Conservation (phyloP, 495 filamentous ascomycete species). For the Podospora appendiculata region DNA sequence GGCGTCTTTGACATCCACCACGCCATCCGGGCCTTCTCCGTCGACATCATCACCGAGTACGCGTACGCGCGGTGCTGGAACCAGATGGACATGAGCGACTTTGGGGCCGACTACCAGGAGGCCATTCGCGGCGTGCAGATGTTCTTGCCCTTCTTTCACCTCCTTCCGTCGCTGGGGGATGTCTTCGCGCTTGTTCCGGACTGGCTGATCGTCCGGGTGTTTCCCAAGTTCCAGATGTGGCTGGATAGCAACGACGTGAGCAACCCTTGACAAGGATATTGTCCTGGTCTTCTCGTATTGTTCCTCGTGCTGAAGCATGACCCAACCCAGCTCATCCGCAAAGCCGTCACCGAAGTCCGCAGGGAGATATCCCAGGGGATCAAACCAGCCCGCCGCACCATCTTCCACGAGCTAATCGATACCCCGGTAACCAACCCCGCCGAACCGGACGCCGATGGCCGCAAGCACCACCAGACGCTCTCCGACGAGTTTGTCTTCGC, state of each 20-base stretch:
- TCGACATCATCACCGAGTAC: conserved; percentile 39
- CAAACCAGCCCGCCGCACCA: conserved; percentile 10
- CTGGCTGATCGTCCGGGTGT: conserved; percentile 9
- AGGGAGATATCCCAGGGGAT: conserved; percentile 3
- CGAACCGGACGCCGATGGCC: conserved; percentile 1
- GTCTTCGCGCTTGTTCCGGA: conserved; percentile 9
- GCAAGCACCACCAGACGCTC: conserved; percentile 12
- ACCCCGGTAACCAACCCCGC: background rate
- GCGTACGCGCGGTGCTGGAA: conserved; percentile 26
- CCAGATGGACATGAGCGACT: conserved; percentile 1
- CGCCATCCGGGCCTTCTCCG: conserved; percentile 25
- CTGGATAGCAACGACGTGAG: conserved; percentile 2
- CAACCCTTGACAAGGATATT: too few species aligned
- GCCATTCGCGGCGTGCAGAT: conserved; percentile 12
- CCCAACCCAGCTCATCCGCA: conserved; percentile 4
- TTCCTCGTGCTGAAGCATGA: conserved; percentile 1
- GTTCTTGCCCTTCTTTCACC: conserved; percentile 9
- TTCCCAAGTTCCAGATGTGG: conserved; percentile 6
- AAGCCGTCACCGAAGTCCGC: conserved; percentile 8
- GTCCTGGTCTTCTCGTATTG: background rate
- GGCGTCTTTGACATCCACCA: conserved; percentile 21
- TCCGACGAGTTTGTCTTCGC: conserved; percentile 15
- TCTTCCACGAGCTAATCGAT: conserved; percentile 22
- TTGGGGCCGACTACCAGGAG: conserved; percentile 14
- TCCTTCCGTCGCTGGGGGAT: conserved; percentile 9